Base-by-base conservation (phyloP, 306 rosid genomes). In the Quercus mongolica region DNA sequence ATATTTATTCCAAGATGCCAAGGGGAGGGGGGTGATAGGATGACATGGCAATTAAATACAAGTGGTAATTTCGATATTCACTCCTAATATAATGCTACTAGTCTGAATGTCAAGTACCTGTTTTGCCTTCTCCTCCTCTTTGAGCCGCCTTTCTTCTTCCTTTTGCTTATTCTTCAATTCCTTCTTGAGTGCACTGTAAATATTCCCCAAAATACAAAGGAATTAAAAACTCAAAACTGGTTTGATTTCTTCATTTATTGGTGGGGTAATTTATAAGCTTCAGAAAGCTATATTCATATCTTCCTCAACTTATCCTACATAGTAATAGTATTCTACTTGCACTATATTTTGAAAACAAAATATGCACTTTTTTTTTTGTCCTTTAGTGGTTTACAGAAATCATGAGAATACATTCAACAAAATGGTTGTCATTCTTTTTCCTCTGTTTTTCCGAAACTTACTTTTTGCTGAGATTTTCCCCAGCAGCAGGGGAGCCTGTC, bases 81-180 rank as follows among this genome's bases (percentile, higher is more conserved):
- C 38, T 33, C 38, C 38, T 33, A 33, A 5, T 6, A 33, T 6
- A 25, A 25, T 25, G 26, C 26, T 25, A 25, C 38, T 33, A 5
- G 38, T 5, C 38, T 5, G 0, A 33, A 33, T 33, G 38, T 33
- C 38, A 33, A 33, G 1, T 59, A 88, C 98, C 97, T 86, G 88
- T 38, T 81, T 89, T 8, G 92, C 91, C 74, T 90, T 94, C 77
- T 94, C 97, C 82, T 91, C 94, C 75, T 91, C 98, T 80, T 90
- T 94, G 30, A 89, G 90, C 79, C 56, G 76, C 73, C 91, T 84
- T 73, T 89, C 92, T 15, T 94, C 97, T 83, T 94, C 98, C 84
- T 61, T 89, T 83, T 91, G 90, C 80, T 85, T 91, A 57, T 73
- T 79, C 86, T 94, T 94, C 30, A 80, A 55, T 68, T 91, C 98